Conservation (phyloP, 176 grass and related monocot species). For the Paspalum notatum region DNA sequence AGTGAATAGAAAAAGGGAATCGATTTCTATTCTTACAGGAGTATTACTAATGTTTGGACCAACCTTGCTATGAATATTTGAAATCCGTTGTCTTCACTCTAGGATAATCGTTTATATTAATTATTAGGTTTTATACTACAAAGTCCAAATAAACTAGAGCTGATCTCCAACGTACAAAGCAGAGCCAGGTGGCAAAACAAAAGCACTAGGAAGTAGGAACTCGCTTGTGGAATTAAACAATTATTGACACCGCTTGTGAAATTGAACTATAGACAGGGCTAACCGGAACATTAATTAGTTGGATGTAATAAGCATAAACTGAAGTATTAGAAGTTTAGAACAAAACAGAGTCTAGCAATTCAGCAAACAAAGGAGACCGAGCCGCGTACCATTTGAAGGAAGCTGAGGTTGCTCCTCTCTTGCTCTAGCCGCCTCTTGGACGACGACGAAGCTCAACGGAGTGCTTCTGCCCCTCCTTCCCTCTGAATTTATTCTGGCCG, state of each 20-base stretch:
- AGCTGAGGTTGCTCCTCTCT: too few species aligned
- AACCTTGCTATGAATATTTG: neutral
- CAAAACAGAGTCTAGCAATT: neutral
- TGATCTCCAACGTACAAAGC: too few species aligned
- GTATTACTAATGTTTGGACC: neutral
- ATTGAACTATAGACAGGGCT: too few species aligned
- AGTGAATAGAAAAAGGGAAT: neutral
- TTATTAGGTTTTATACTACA: neutral
- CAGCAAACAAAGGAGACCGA: neutral
- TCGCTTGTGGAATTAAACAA: neutral
- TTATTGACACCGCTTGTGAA: too few species aligned
- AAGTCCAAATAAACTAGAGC: neutral
- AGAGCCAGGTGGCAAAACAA: neutral
- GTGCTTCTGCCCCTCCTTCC: neutral
- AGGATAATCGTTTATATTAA: neutral
- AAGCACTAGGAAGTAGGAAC: neutral
- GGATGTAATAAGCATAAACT: neutral
- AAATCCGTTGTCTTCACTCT: neutral
- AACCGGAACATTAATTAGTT: too few species aligned
- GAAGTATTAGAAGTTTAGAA: too few species aligned
- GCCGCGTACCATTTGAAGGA: conserved; percentile 9
- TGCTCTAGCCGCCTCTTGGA: too few species aligned
- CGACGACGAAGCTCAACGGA: neutral
- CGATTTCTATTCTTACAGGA: neutral
- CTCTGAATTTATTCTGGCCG: neutral